Evolutionary conservation across 805 yeast genomes (phyloP), one percentile per base, ranked within the genome.

Genomic region (Nakazawaea laoshanensis): DNA sequence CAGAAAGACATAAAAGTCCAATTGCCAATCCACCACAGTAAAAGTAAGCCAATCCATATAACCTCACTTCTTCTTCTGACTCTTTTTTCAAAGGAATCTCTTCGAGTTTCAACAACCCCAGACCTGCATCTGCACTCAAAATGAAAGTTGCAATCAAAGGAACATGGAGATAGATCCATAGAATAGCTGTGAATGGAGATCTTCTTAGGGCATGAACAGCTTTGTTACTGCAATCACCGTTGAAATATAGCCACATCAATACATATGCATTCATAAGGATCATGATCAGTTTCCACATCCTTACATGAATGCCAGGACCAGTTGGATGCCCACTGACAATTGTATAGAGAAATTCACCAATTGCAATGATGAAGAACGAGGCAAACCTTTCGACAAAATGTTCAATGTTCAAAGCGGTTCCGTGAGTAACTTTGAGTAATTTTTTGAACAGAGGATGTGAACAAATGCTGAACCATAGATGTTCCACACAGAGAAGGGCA

Each of bases 361-460:
- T 61, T 4, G 80, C 81, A 50, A 77, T 75, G 42, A 75, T 65
- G 34, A 61, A 74, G 45, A 77, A 77, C 0, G 76, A 71, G 2
- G 68, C 62, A 43, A 59, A 63, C 35, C 84, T 49, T 45, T 77
- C 84, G 18, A 73, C 77, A 46, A 75, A 81, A 45, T 77, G 83
- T 42, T 75, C 82, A 36, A 77, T 71, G 45, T 74, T 74, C 39
- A 75, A 47, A 1, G 83, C 83, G 0, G 84, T 73, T 8, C 78
- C 64, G 35, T 61, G 64, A 10, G 57, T 60, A 33, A 68, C 47
- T 8, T 58, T 51, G 39, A 74, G 35, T 13, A 49, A n/a, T 21
- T 46, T 58, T 44, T 72, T 72, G 36, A 60, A 52, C 47, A 48
- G 41, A 3, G 81, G 80, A 40, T 67, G 75, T 41, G 60, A 69